Conservation (phyloP, 208 protist species). For the Blastocrithidia nonstop region DNA sequence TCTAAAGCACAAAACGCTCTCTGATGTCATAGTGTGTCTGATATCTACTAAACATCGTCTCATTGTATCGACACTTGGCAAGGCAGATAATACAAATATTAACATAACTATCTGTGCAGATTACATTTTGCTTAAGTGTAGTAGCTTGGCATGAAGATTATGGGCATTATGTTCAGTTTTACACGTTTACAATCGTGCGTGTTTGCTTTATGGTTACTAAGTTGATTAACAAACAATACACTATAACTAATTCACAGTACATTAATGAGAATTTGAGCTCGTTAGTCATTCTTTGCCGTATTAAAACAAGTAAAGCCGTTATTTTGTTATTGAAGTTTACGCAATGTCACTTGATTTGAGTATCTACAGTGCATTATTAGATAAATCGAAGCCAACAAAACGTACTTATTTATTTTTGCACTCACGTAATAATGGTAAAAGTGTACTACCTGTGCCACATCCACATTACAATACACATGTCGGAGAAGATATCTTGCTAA, state of each 20-base stretch:
- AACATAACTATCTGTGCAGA: conserved; percentile 47
- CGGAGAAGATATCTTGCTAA: neutral
- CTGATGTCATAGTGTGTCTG: conserved; percentile 16
- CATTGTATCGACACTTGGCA: conserved; percentile 46
- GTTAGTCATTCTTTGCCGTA: neutral
- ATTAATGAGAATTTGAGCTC: too few relatives aligned
- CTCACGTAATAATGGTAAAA: conserved; percentile 46
- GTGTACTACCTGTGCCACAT: conserved; percentile 58
- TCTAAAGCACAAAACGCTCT: conserved; percentile 41
- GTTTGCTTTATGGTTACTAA: conserved; percentile 6
- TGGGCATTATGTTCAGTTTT: too few relatives aligned
- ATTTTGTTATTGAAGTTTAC: neutral
- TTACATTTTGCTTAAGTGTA: too few relatives aligned
- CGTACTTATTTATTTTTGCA: conserved; percentile 12
- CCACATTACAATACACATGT: conserved; percentile 46
- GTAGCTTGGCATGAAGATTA: too few relatives aligned
- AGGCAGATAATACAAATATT: conserved; percentile 70
- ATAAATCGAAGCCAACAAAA: conserved; percentile 61
- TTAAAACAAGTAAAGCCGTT: neutral
- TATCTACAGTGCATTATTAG: conserved; percentile 19
- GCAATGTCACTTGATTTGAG: neutral
- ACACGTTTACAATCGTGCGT: conserved; percentile 7
- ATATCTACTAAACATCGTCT: conserved; percentile 22
- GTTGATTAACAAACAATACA: neutral
- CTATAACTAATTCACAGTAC: too few relatives aligned